Evolutionary conservation across 176 grass and related monocot genomes (phyloP).

Genomic region (Typha latifolia): DNA sequence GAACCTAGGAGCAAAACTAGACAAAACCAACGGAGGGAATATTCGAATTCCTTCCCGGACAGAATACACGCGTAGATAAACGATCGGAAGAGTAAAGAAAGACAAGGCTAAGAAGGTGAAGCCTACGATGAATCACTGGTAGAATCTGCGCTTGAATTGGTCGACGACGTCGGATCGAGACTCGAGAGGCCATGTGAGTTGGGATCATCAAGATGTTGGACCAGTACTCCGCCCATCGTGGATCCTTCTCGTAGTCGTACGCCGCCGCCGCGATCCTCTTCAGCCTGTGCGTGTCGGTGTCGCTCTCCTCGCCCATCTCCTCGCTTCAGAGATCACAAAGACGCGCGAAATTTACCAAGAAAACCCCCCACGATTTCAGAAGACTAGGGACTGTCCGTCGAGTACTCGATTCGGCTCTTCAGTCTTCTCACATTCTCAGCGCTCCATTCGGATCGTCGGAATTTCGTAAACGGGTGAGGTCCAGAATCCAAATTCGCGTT

Average conservation of each 20-base stretch:
- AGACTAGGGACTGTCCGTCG: too few relatives aligned
- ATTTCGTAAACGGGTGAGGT: too few relatives aligned
- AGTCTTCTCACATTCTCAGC: too few relatives aligned
- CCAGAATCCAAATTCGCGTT: too few relatives aligned
- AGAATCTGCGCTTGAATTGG: constrained; percentile 87
- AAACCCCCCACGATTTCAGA: too few relatives aligned
- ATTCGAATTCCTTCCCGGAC: too few relatives aligned
- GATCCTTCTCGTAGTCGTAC: constrained; percentile 53
- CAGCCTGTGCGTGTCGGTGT: constrained; percentile 63
- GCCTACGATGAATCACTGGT: constrained; percentile 44
- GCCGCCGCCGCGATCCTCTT: constrained; percentile 40
- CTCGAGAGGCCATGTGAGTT: constrained; percentile 46
- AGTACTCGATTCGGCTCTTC: too few relatives aligned
- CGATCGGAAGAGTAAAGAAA: background rate
- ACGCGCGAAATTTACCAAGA: too few relatives aligned
- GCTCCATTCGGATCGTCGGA: too few relatives aligned
- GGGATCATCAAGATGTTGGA: constrained; percentile 38
- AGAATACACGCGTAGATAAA: too few relatives aligned
- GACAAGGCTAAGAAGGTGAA: background rate
- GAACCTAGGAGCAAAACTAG: too few relatives aligned
- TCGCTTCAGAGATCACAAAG: background rate
- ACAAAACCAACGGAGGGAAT: too few relatives aligned
- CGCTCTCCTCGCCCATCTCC: constrained; percentile 32
- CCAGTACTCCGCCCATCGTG: constrained; percentile 43
- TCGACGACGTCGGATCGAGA: constrained; percentile 48